A percentile compares a stretch with the other conserved stretches of the same genome.
Conservation (phyloP, 768 basidiomycete species). For the Amanita polypyramis region DNA sequence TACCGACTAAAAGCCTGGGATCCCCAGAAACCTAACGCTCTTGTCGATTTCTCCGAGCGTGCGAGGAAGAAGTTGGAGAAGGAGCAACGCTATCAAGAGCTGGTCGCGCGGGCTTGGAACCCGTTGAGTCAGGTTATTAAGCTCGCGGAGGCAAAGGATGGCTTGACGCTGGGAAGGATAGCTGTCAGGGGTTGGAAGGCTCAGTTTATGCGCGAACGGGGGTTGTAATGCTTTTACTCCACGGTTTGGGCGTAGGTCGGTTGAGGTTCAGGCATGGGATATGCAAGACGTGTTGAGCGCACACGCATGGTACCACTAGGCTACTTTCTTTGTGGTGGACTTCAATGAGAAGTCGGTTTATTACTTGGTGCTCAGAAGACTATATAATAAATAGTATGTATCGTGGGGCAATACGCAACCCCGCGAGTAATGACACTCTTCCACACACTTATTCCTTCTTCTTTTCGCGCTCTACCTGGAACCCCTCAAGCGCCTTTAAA, state of each 20-base stretch:
- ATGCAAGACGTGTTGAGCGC: too few species aligned
- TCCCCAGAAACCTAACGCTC: conserved; percentile 8
- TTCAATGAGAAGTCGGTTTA: too few species aligned
- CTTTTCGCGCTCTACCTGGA: conserved; percentile 37
- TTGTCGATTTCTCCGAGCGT: conserved; percentile 14
- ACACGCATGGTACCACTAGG: too few species aligned
- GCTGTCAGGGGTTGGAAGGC: conserved; percentile 12
- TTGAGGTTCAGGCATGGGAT: too few species aligned
- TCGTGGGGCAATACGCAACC: not conserved
- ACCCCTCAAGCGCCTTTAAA: conserved; percentile 68
- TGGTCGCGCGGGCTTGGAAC: conserved; percentile 31
- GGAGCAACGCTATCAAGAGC: conserved; percentile 14
- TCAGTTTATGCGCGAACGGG: conserved; percentile 1
- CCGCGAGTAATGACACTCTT: too few species aligned
- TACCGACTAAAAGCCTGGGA: conserved; percentile 5
- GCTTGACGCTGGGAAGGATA: conserved; percentile 40
- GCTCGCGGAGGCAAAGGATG: conserved; percentile 49
- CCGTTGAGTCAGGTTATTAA: conserved; percentile 42
- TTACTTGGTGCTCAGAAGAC: not conserved
- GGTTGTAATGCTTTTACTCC: not conserved
- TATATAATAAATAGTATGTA: not conserved
- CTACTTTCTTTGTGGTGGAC: too few species aligned
- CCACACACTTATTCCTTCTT: conserved; percentile 20
- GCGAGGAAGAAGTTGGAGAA: conserved; percentile 11
- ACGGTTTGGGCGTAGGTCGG: not conserved